Evolutionary conservation across 2,329 filamentous ascomycete species (phyloP), one percentile per base, ranked within the genome.

Genomic region (Monosporascus sp.): DNA sequence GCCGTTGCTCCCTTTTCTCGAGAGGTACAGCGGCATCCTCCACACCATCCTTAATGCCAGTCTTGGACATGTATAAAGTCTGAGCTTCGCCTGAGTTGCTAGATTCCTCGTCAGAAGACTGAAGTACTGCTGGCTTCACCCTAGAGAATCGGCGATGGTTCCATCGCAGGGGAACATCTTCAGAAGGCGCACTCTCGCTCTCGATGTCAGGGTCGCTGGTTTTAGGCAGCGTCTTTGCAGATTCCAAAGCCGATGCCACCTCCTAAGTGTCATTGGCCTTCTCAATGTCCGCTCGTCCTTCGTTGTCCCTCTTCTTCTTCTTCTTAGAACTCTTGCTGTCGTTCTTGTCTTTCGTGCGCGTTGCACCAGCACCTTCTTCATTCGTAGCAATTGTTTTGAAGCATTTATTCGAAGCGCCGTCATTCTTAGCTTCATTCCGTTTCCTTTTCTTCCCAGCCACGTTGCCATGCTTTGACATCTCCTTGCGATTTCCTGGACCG

Each of bases 231-330:
- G n/a, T 6, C 24, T 27, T 14, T 48, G 49, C 25, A 27, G 37
- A 43, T 9, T 48, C 51, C 43, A 49, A 47, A 43, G 47, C 54
- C 53, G 55, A 61, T 55, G 58, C 3, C 59, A 58, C 49, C 20
- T 58, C 48, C 61, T 62, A 63, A 41, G n/a, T 58, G 56, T 27
- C 55, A 55, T 54, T 53, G 54, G 51, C 52, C 37, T 55, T 47
- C 24, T n/a, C 24, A 24, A 27, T 25, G 41, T 39, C 35, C 38
- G 27, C 25, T 53, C 44, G 17, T 48, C 41, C 17, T 5, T 27
- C n/a, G 37, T 41, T 8, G 24, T 52, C 27, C 8, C 9, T 41
- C 38, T 38, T 47, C 38, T 44, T 38, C 41, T 20, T 39, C 35
- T 31, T 38, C 46, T 24, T 38, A 3, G 48, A 22, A 24, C 27